Evolutionary conservation across 2,329 filamentous ascomycete species (phyloP).

Genomic region (Neocucurbitaria cava): DNA sequence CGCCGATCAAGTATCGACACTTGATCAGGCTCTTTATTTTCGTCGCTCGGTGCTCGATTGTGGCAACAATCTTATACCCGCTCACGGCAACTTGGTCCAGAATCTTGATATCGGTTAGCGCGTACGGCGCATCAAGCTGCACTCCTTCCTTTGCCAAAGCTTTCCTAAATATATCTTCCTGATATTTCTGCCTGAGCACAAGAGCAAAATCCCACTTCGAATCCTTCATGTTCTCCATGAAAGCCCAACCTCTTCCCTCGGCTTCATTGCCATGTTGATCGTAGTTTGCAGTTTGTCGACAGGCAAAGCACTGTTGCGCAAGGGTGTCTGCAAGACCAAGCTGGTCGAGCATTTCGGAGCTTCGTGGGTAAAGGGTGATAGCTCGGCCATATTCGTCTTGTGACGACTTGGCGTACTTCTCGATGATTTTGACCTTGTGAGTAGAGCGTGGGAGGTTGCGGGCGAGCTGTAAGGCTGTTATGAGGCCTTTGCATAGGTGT

Average conservation of each 20-base stretch:
- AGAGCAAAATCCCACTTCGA: constrained; percentile 61
- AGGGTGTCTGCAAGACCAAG: constrained; percentile 59
- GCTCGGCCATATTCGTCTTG: constrained; percentile 63
- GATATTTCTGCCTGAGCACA: constrained; percentile 64
- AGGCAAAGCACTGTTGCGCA: constrained; percentile 61
- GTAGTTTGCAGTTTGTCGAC: constrained; percentile 59
- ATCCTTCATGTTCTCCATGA: constrained; percentile 62
- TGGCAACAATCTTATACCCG: constrained; percentile 36
- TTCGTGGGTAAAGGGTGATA: constrained; percentile 61
- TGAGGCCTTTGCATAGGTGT: constrained; percentile 32
- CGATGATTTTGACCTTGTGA: constrained; percentile 56
- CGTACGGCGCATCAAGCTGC: constrained; percentile 44
- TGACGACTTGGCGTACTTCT: constrained; percentile 56
- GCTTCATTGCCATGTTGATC: constrained; percentile 55
- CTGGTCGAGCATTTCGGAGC: constrained; percentile 61
- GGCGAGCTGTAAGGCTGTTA: constrained; percentile 54
- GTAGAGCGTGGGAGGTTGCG: constrained; percentile 51
- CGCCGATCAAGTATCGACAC: constrained; percentile 60
- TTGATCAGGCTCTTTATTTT: constrained; percentile 36
- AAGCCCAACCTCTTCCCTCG: constrained; percentile 58
- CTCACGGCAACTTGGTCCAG: constrained; percentile 40
- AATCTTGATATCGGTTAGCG: constrained; percentile 49
- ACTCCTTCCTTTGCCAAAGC: constrained; percentile 48
- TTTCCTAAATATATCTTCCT: constrained; percentile 61
- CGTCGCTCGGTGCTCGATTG: constrained; percentile 38